Base-by-base conservation (phyloP, 2,329 filamentous ascomycete species). In the Penicillium brasilianum region DNA sequence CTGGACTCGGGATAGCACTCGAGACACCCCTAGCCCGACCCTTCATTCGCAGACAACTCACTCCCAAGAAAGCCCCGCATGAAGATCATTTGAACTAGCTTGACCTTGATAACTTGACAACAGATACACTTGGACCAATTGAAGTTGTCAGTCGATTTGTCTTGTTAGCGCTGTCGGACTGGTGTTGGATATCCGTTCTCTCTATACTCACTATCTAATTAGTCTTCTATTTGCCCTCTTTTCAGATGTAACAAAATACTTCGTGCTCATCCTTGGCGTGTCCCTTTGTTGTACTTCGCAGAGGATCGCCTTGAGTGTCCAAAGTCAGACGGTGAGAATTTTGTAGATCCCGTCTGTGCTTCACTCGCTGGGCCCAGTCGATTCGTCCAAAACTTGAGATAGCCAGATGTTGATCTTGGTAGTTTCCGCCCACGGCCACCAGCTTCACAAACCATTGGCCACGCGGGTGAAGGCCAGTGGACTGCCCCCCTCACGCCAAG, bases 401-500 rank as follows among this genome's bases (percentile, higher is more conserved):
- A 20, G n/a, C 48, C 30, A 50, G 20, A 43, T 30, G 37, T 30
- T 37, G 37, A 58, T 53, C 37, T 10, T 30, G 18, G n/a, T n/a
- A 30, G 16, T 10, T 22, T 16, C 44, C 16, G 46, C 41, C 34
- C 48, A 32, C 2, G 39, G 49, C 5, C 32, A 14, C 7, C 20
- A 18, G 37, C 46, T 18, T 14, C 20, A 3, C 9, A 5, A 9
- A 10, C 18, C 18, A 57, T 62, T 59, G 56, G 54, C 36, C 28
- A 13, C 11, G 11, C 14, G 30, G 34, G 20, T 28, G 25, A 57
- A 44, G 22, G 25, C 36, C 57, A 25, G 41, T 20, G 9, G 44
- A 41, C 50, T 18, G 55, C 32, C n/a, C 46, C 32, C 52, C 55
- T 58, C 62, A 58, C 50, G 60, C 62, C 62, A 62, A 61, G 62